Evolutionary conservation across 768 basidiomycete genomes (phyloP), one percentile per base, ranked within the genome.

Genomic region (Clitopilus hobsonii): DNA sequence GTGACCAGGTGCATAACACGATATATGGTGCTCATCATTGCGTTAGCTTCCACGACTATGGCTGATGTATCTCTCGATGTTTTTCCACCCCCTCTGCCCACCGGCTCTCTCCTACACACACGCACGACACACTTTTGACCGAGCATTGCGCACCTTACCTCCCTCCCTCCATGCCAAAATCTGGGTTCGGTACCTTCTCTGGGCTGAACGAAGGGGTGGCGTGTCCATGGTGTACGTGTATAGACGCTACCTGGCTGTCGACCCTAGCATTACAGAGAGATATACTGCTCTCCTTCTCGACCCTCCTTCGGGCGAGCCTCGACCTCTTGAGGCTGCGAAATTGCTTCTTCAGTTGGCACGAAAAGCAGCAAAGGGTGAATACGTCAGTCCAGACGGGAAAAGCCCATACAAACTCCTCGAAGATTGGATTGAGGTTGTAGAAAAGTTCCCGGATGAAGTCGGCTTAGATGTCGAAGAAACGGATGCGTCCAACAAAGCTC

Each of bases 311-410:
- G 72, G 74, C 13, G 66, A 68, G 22, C 83, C 91, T 8, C 84
- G 91, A 47, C 92, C 97, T 0, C 81, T 98, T 24, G 93, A 96
- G 69, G 94, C 96, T 1, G 92, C 94, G 4, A 99, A 99, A 66
- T 79, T 96, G 14, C 76, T 97, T 22, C 77, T 99, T 25, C 81
- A 83, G 2, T 71, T 98, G 55, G 91, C 93, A 25, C 81, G 94
- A 52, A 89, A 89, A 64, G 92, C 96, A 2, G 79, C 88, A 0
- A 78, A 82, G 36, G 94, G 94, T 23, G 83, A 86, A 56, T 98
- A 97, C 65, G 76, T 74, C 13, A 93, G 91, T 56, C 86, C 91
- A 0, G 94, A 98, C 67, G 91, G 90, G 49, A 98, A 98, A 72
- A 95, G 94, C 56, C 88, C 96, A 0, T 98, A 97, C 65, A 94